A percentile compares a stretch with the other conserved stretches of the same genome.
Evolutionary conservation across 345 rosid genomes (phyloP).

Genomic region (Microthlaspi erraticum): DNA sequence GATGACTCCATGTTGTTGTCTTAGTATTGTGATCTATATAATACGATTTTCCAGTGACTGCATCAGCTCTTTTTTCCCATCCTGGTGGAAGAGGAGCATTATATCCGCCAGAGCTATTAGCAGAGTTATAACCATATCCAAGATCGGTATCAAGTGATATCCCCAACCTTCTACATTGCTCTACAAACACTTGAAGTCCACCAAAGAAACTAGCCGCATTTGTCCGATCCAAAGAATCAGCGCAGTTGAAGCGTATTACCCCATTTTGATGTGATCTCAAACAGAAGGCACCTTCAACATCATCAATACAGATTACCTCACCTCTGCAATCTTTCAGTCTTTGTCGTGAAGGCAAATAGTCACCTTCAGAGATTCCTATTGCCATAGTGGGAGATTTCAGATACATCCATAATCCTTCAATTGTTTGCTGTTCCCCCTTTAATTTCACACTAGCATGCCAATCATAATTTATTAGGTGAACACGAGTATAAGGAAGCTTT

Average conservation of each 20-base stretch:
- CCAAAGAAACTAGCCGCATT: slow-evolving; percentile 99
- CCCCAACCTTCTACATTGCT: slow-evolving; percentile 86
- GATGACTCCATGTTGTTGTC: slow-evolving; percentile 95
- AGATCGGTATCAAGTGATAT: slow-evolving; percentile 89
- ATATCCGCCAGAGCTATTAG: slow-evolving; percentile 65
- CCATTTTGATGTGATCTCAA: slow-evolving; percentile 96
- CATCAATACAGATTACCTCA: slow-evolving; percentile 75
- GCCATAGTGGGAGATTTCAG: slow-evolving; percentile 73
- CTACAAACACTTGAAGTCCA: slow-evolving; percentile 92
- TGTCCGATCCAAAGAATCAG: slow-evolving; percentile 97
- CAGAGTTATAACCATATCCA: slow-evolving; percentile 65
- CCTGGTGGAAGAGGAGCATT: slow-evolving; percentile 94
- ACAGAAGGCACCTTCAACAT: slow-evolving; percentile 88
- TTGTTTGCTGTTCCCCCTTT: slow-evolving; percentile 89
- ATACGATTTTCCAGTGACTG: slow-evolving; percentile 87
- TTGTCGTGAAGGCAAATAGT: slow-evolving; percentile 78
- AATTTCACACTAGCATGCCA: slow-evolving; percentile 88
- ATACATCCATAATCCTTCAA: slow-evolving; percentile 89
- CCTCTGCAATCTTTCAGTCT: slow-evolving; percentile 91
- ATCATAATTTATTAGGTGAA: slow-evolving; percentile 79
- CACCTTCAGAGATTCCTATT: slow-evolving; percentile 89
- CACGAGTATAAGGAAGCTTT: slow-evolving; percentile 73
- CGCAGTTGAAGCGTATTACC: slow-evolving; percentile 93
- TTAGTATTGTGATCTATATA: slow-evolving; percentile 93
- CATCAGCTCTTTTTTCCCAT: slow-evolving; percentile 96